Conservation (phyloP, 257 asterid species). For the Galeopsis tetrahit region DNA sequence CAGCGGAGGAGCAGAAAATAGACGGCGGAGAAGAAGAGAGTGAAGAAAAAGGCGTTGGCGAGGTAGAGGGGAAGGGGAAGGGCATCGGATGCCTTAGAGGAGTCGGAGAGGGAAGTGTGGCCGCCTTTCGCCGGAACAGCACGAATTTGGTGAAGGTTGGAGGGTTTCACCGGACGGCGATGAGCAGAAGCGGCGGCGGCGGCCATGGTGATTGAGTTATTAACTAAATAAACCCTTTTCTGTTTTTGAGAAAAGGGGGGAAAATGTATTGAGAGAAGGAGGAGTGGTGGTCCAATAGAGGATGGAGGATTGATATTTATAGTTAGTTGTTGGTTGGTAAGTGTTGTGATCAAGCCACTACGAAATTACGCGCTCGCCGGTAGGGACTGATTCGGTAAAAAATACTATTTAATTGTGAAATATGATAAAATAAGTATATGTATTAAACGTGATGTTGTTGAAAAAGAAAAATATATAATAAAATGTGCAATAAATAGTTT, state of each 20-base stretch:
- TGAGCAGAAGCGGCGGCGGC: slow-evolving; percentile 13
- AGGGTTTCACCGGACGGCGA: slow-evolving; percentile 13
- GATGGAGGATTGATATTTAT: slow-evolving; percentile 30
- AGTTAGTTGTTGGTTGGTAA: slow-evolving; percentile 21
- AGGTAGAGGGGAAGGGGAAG: slow-evolving; percentile 43
- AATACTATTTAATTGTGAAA: too few species aligned
- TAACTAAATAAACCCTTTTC: not conserved
- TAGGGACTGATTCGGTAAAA: not conserved
- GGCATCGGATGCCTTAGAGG: slow-evolving; percentile 2
- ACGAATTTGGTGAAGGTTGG: not conserved
- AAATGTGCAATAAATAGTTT: too few species aligned
- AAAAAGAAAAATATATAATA: too few species aligned
- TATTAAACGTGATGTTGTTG: too few species aligned
- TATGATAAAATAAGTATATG: too few species aligned
- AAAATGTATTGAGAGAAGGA: not conserved
- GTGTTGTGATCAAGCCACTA: not conserved
- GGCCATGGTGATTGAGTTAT: slow-evolving; percentile 1
- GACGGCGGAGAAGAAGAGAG: slow-evolving; percentile 52
- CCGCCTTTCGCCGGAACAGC: slow-evolving; percentile 15
- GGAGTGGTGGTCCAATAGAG: not conserved
- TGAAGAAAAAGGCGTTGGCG: slow-evolving; percentile 42
- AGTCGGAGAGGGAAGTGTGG: not conserved
- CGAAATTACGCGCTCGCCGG: not conserved
- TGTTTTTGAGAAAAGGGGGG: slow-evolving; percentile 27
- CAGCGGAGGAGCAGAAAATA: slow-evolving; percentile 47